Percentiles rank a stretch among this genome's conserved stretches.
These are phyloP conservation scores for Cynara cardunculus DNA, from an alignment of 129 eudicot genomes.

Conservation along the genomic window DNA sequence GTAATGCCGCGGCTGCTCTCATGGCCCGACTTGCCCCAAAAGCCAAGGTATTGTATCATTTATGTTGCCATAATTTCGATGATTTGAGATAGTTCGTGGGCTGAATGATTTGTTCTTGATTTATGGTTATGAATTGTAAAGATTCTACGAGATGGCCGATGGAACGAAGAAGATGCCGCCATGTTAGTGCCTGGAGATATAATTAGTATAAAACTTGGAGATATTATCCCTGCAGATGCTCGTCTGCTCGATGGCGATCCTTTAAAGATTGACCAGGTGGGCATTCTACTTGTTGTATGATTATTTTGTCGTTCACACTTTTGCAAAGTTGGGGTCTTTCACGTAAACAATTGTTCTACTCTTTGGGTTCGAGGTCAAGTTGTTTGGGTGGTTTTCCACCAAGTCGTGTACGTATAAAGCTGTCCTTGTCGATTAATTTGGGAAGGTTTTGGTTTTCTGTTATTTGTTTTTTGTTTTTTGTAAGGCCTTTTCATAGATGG, in stretches of 20 bases:
- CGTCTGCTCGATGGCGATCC: constrained; percentile 99
- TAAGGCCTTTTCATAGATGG: no score
- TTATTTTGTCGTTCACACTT: background rate
- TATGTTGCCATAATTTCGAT: background rate
- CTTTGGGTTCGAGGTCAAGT: background rate
- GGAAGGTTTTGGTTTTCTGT: no score
- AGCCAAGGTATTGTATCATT: constrained; percentile 59
- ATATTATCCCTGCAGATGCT: constrained; percentile 96
- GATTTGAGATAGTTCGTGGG: background rate
- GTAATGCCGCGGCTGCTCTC: constrained; percentile 99
- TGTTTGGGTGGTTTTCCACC: no score
- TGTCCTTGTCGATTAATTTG: no score
- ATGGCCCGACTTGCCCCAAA: constrained; percentile 99
- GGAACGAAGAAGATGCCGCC: constrained; percentile 93
- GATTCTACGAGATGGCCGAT: constrained; percentile 93
- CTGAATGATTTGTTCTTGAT: constrained; percentile 1
- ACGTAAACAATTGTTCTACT: background rate
- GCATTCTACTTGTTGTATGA: background rate
- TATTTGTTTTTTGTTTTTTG: no score
- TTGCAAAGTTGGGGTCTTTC: background rate
- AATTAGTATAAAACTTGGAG: constrained; percentile 88
- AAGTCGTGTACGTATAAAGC: no score
- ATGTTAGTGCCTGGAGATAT: constrained; percentile 93
- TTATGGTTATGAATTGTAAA: constrained; percentile 10
- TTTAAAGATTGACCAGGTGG: constrained; percentile 86